Evolutionary conservation across 306 rosid genomes (phyloP).

Genomic region (Cucurbita ficifolia): DNA sequence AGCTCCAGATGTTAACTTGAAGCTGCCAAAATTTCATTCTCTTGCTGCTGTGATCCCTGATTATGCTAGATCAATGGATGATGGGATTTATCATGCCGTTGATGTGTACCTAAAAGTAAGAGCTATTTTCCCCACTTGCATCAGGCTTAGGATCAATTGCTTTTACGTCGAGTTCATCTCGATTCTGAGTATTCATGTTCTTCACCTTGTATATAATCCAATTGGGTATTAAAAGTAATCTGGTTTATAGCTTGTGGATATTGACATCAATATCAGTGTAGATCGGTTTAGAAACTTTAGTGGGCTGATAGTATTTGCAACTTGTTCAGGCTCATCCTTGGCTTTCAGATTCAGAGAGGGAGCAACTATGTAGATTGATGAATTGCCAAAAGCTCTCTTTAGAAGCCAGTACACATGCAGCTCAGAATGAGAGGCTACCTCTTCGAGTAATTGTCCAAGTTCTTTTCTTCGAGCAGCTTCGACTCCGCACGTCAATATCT

Average conservation of each 20-base stretch:
- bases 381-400: slow-evolving; percentile 70
- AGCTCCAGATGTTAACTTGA: slow-evolving; percentile 73
- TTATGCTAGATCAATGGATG: slow-evolving; percentile 65
- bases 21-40: slow-evolving; percentile 60
- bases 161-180: background rate
- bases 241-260: background rate
- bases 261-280: background rate
- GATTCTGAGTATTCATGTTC: background rate
- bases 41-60: slow-evolving; percentile 72
- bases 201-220: background rate
- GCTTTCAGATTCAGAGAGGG: slow-evolving; percentile 70
- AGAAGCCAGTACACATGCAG: slow-evolving; percentile 82
- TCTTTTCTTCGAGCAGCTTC: slow-evolving; percentile 72
- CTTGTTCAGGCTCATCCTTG: slow-evolving; percentile 65
- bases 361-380: slow-evolving; percentile 73
- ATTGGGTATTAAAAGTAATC: background rate
- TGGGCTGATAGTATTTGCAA: background rate
- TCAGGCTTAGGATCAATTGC: background rate
- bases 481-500: slow-evolving; percentile 75
- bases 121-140: background rate
- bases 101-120: slow-evolving; percentile 81
- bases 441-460: slow-evolving; percentile 70
- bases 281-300: background rate
- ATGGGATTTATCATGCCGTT: slow-evolving; percentile 69
- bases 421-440: slow-evolving; percentile 75